These are phyloP conservation scores for Colletotrichum trifolii DNA, from an alignment of 2,329 filamentous ascomycete species.

Conservation along the genomic window DNA sequence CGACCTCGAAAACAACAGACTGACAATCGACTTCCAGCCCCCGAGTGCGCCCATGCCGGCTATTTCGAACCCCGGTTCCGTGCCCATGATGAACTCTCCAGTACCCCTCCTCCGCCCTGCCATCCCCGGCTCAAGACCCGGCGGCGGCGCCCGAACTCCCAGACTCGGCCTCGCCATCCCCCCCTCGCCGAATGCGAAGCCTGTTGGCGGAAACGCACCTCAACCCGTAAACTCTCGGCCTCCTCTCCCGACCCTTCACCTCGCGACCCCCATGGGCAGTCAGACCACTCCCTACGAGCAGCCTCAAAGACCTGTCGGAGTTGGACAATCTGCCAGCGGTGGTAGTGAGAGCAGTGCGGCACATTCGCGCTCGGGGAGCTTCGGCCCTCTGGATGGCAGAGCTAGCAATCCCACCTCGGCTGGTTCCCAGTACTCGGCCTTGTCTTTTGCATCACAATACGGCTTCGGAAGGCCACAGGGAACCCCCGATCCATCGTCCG, in stretches of 20 bases:
- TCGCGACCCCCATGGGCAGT: conserved; percentile 90
- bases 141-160: conserved; percentile 73
- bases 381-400: conserved; percentile 79
- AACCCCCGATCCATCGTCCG: conserved; percentile 87
- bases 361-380: conserved; percentile 86
- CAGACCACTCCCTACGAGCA: conserved; percentile 78
- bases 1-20: neutral
- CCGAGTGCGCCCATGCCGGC: conserved; percentile 38
- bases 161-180: conserved; percentile 91
- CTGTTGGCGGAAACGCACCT: conserved; percentile 67
- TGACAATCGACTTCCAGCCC: conserved; percentile 13
- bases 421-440: conserved; percentile 85
- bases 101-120: conserved; percentile 86
- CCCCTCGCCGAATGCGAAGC: conserved; percentile 83
- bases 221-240: conserved; percentile 62
- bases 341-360: conserved; percentile 83
- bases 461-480: conserved; percentile 75
- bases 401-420: conserved; percentile 86
- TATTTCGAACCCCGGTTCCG: conserved; percentile 48
- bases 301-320: conserved; percentile 61
- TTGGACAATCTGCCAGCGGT: conserved; percentile 75
- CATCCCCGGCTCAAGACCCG: conserved; percentile 75
- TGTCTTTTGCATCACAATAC: conserved; percentile 82
- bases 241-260: conserved; percentile 80
- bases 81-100: conserved; percentile 76